A percentile compares a stretch with the other conserved stretches of the same genome.
Evolutionary conservation across 1,139 yeast species (phyloP).

Genomic region (Wickerhamiella pararugosa): DNA sequence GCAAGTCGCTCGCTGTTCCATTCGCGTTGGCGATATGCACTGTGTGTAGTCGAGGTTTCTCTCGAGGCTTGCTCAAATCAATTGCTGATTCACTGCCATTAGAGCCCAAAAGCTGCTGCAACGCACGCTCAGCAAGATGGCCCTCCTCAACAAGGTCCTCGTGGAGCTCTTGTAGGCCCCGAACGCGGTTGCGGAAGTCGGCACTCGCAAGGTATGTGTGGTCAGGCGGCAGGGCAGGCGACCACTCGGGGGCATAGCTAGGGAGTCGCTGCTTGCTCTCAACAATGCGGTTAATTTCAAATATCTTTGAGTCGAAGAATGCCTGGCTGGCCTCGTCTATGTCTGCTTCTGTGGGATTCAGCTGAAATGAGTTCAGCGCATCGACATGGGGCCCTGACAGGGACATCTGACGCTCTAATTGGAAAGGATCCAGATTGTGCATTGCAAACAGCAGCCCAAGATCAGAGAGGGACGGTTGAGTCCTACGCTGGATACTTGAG

Average conservation of each 20-base stretch:
- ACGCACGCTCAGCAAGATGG: conserved; percentile 60
- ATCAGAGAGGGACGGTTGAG: conserved; percentile 45
- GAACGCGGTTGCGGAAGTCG: conserved; percentile 42
- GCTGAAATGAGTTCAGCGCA: conserved; percentile 17
- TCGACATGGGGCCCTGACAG: conserved; percentile 14
- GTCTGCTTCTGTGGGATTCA: conserved; percentile 20
- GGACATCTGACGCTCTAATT: conserved; percentile 31
- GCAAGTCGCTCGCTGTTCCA: not conserved
- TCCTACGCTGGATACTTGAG: conserved; percentile 55
- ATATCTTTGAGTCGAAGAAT: conserved; percentile 19
- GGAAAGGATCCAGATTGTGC: conserved; percentile 31
- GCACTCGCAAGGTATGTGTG: conserved; percentile 78
- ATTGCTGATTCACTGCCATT: conserved; percentile 17
- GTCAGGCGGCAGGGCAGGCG: conserved; percentile 85
- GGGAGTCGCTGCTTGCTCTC: conserved; percentile 37
- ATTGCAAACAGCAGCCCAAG: conserved; percentile 35
- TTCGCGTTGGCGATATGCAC: no score
- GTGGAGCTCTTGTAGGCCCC: conserved; percentile 58
- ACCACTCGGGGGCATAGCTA: conserved; percentile 51
- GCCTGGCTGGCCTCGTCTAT: conserved; percentile 15
- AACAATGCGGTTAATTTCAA: conserved; percentile 18
- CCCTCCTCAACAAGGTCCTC: conserved; percentile 67
- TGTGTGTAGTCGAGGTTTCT: no score
- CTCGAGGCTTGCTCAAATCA: conserved; percentile 11
- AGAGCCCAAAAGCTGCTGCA: conserved; percentile 35